Evolutionary conservation across 2,329 filamentous ascomycete species (phyloP), one percentile per base, ranked within the genome.

Genomic region (Xylariaceae sp.): DNA sequence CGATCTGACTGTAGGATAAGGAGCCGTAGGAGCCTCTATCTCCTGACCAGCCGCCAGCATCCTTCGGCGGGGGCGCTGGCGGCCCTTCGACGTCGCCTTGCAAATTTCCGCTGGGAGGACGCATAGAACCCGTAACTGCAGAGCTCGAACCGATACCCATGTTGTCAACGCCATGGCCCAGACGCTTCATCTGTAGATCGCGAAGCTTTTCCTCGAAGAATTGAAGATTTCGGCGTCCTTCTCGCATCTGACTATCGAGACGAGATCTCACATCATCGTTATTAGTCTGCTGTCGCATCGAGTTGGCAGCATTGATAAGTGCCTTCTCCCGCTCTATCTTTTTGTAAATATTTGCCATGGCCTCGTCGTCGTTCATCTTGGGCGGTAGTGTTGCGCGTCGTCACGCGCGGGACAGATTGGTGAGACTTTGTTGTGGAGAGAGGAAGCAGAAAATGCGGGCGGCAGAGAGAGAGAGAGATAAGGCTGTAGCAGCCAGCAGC

Each of bases 281-380:
- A 79, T 91, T 91, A 67, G 93, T 97, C 75, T 95, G 93, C 77
- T 93, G 89, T 77, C 92, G 89, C 93, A 99, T 96, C 68, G 90
- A 86, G 77, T 91, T 95, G 66, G 93, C 93, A 69, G 91, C 93
- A 75, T 90, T 90, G 81, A 99, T 95, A 71, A 98, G 87, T 69
- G 89, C 90, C 82, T 93, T 93, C 78, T 99, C 95, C 74, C 93
- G 88, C 81, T 97, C 91, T 76, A 99, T 98, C 89, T 99, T 98
- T 80, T 88, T 89, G 79, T 89, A 87, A 78, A 99, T 92, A 75
- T 91, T 89, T 77, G 86, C 86, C 76, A 87, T 81, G 65, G 82
- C 80, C 68, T 87, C 82, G 61, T 87, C 83, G 71, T 87, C 83
- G 73, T 81, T 84, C 81, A 87, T 87, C 73, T 72, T 78, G 76